phyloP scores from a whole-genome alignment of 2,329 filamentous ascomycete species.

The Balansia obtecta region DNA sequence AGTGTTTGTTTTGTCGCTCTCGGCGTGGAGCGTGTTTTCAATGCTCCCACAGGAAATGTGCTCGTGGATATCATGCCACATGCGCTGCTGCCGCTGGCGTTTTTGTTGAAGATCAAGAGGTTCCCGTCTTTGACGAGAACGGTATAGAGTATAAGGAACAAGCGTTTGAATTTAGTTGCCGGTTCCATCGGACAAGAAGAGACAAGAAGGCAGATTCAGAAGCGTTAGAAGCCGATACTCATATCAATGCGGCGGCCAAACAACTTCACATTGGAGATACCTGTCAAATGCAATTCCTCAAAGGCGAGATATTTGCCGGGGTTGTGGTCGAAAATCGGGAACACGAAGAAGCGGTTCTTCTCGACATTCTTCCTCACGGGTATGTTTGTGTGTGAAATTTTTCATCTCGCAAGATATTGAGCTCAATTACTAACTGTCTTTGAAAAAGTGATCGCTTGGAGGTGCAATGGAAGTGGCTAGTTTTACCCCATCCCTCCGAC shows the following conservation, averaged over 20 bases:
- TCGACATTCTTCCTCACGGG: conserved; percentile 78
- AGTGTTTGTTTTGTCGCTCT: conserved; percentile 88
- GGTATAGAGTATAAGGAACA: conserved; percentile 86
- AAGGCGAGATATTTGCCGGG: conserved; percentile 83
- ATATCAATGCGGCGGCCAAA: conserved; percentile 55
- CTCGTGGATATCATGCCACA: conserved; percentile 85
- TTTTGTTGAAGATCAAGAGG: conserved; percentile 74
- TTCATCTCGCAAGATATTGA: neutral
- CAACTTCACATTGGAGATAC: conserved; percentile 60
- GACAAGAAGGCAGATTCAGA: conserved; percentile 62
- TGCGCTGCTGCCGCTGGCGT: conserved; percentile 88
- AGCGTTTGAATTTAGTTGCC: conserved; percentile 86
- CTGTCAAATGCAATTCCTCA: conserved; percentile 75
- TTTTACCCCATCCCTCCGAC: conserved; percentile 59
- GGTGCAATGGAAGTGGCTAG: conserved; percentile 74
- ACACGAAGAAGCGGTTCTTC: conserved; percentile 61
- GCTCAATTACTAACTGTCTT: conserved; percentile 24
- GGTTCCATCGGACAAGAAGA: conserved; percentile 83
- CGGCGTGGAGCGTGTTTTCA: conserved; percentile 96
- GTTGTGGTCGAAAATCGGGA: conserved; percentile 71
- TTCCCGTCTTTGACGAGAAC: conserved; percentile 80
- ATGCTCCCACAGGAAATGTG: conserved; percentile 89
- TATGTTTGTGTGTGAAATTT: conserved; percentile 37
- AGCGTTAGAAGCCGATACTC: conserved; percentile 55
- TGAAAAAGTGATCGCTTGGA: conserved; percentile 57